phyloP scores from a whole-genome alignment of 306 rosid genomes.

The Mucuna pruriens region DNA sequence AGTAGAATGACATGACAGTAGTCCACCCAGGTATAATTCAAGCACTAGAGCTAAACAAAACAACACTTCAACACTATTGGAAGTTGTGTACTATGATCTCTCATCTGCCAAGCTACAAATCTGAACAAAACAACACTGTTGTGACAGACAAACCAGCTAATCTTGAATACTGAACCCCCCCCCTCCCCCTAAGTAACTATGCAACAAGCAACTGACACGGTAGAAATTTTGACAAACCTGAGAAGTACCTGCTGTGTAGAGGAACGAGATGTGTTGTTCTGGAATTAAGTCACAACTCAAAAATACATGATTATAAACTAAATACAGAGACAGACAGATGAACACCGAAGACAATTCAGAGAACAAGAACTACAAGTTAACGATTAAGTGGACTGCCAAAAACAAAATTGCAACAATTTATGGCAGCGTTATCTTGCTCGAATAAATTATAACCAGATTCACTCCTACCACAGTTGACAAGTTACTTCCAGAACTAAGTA shows the following conservation, averaged over 20 bases:
- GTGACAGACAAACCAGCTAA: neutral
- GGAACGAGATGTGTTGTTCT: neutral
- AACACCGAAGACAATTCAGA: neutral
- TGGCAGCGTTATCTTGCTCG: neutral
- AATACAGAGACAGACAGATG: neutral
- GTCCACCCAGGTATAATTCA: slow-evolving; percentile 2
- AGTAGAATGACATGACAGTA: neutral
- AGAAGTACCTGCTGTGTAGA: neutral
- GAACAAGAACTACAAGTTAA: slow-evolving; percentile 15
- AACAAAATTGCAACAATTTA: slow-evolving; percentile 6
- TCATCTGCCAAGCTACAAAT: neutral
- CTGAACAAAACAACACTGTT: neutral
- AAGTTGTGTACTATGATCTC: neutral
- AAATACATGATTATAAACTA: neutral
- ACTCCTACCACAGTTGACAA: neutral
- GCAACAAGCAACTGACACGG: neutral
- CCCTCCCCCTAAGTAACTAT: neutral
- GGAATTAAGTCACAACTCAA: slow-evolving; percentile 15
- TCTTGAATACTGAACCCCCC: neutral
- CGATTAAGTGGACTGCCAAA: neutral
- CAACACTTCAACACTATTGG: neutral
- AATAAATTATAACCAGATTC: neutral
- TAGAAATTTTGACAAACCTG: neutral
- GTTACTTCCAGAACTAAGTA: neutral
- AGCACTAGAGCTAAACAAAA: neutral